Evolutionary conservation across 2,329 filamentous ascomycete genomes (phyloP).

Genomic region (Verticillium nonalfalfae): DNA sequence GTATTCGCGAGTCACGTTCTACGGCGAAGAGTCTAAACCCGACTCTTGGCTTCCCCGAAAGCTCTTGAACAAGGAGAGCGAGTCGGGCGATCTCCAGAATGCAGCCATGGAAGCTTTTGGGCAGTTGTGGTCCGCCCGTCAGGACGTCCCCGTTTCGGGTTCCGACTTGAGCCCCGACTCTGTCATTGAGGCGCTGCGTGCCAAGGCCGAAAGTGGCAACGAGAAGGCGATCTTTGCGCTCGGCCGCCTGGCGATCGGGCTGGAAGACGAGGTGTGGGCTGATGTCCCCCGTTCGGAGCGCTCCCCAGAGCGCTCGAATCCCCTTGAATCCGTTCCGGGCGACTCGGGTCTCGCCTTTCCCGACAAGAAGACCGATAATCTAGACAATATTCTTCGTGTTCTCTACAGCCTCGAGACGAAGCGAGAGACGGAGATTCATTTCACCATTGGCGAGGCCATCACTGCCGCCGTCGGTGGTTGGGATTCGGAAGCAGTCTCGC

Average conservation of each 20-base stretch:
- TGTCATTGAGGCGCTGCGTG: constrained; percentile 56
- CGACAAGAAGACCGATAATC: constrained; percentile 1
- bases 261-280: constrained; percentile 27
- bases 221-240: constrained; percentile 77
- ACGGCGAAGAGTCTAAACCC: constrained; percentile 19
- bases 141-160: constrained; percentile 20
- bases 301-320: neutral
- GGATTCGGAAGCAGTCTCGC: constrained; percentile 72
- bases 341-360: neutral
- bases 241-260: constrained; percentile 66
- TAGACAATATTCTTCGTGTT: constrained; percentile 39
- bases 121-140: constrained; percentile 39
- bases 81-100: neutral
- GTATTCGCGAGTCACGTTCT: constrained; percentile 37
- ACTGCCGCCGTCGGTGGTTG: constrained; percentile 73
- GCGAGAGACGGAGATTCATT: constrained; percentile 81
- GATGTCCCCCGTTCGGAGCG: constrained; percentile 1
- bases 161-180: constrained; percentile 24
- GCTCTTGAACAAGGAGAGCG: constrained; percentile 7
- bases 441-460: constrained; percentile 83
- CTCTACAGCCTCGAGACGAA: constrained; percentile 77
- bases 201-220: constrained; percentile 70
- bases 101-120: constrained; percentile 35
- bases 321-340: neutral
- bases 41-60: constrained; percentile 12